Base-by-base conservation (phyloP, 805 yeast genomes). In the Candida koratica region DNA sequence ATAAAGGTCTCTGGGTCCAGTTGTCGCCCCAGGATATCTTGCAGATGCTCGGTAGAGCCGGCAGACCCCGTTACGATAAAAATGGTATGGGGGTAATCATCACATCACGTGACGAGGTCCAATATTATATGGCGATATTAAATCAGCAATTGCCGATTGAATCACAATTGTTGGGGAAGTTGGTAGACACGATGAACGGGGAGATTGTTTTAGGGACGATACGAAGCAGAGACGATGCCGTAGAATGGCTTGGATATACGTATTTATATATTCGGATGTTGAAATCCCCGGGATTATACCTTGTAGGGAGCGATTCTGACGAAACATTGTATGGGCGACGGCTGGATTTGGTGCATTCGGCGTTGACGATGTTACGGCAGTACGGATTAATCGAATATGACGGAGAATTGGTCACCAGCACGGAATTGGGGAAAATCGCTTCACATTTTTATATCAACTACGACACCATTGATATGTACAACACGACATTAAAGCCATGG, bases 1-100 rank as follows among this genome's bases (percentile, higher is more conserved):
- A 84, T 44, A 76, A 75, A 43, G 95, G 97, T 37, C 62, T 75
- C 5, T 90, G 97, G 97, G 78, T 78, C 2, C 93, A 85, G 51
- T 63, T 90, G n/a, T 81, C 95, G 0, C 94, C 97, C 0, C 98
- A 90, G 51, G 97, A 93, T 60, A 82, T 90, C 25, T 58, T 90
- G 7, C 98, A 90, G 61, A 90, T 90, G 97, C 68, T 90, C n/a
- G 97, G 97, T 24, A 77, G 97, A 65, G 97, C 97, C 13, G 97
- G 97, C 48, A 74, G 98, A 59, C 98, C 98, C 0, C 71, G 96
- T 36, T 93, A 83, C 60, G 98, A 90, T 57, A 78, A 79, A 12
- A 76, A 79, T 50, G 98, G 98, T 50, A 95, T 86, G 48, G 98
- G 97, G 64, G 79, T 90, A 3, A 85, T 90, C 20, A 86, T 90